Evolutionary conservation across 2,329 filamentous ascomycete species (phyloP).

Genomic region (Botryotinia globosa): DNA sequence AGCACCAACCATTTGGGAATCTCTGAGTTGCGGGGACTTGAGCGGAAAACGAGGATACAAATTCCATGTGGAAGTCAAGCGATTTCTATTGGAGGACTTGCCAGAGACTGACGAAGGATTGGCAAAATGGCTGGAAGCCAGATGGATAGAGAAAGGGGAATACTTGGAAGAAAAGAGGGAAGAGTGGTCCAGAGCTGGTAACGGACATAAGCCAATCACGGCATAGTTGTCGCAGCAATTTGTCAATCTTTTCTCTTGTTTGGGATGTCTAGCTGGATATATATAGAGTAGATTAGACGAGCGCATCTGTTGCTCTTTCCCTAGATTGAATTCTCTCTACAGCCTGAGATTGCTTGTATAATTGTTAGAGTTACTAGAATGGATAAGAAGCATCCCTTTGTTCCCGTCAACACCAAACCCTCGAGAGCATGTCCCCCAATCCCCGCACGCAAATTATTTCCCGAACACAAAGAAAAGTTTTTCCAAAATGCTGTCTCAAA

Average conservation of each 20-base stretch:
- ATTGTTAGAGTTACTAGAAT: neutral
- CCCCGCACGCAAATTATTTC: neutral
- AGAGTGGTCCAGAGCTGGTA: slow-evolving; percentile 41
- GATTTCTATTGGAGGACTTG: slow-evolving; percentile 49
- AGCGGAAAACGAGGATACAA: slow-evolving; percentile 43
- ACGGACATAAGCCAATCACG: neutral
- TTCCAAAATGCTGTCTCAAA: neutral
- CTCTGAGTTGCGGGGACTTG: slow-evolving; percentile 44
- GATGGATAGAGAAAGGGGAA: slow-evolving; percentile 53
- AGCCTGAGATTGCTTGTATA: neutral
- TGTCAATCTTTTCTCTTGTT: neutral
- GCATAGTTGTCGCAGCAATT: slow-evolving; percentile 8
- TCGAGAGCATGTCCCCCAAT: neutral
- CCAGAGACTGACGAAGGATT: slow-evolving; percentile 48
- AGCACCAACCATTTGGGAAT: slow-evolving; percentile 54
- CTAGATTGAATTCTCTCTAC: neutral
- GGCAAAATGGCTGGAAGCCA: slow-evolving; percentile 51
- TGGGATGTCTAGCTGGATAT: neutral
- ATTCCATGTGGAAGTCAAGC: slow-evolving; percentile 51
- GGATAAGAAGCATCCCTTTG: neutral
- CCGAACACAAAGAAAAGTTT: neutral
- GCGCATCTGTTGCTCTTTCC: neutral
- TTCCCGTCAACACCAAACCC: neutral
- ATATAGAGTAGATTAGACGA: neutral
- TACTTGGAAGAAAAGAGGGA: slow-evolving; percentile 47